phyloP scores from a whole-genome alignment of 306 rosid species.

The Medicago lupulina region DNA sequence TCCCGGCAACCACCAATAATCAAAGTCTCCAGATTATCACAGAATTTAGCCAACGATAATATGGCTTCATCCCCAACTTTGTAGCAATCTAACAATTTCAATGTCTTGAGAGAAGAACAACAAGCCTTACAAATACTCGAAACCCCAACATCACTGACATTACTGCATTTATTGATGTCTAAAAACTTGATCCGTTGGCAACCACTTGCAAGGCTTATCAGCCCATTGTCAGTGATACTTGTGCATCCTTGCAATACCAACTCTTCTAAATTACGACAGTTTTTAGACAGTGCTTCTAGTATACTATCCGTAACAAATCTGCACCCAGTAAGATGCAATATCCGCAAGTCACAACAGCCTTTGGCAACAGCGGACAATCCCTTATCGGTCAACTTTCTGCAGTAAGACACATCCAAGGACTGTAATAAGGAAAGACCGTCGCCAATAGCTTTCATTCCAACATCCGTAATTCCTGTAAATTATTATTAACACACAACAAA shows the following conservation, averaged over 20 bases:
- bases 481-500: constrained; percentile 32
- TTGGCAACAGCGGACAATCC: constrained; percentile 82
- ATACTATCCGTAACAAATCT: constrained; percentile 63
- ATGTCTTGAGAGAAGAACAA: constrained; percentile 69
- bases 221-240: constrained; percentile 72
- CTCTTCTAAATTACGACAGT: constrained; percentile 71
- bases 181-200: constrained; percentile 62
- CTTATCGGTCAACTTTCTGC: constrained; percentile 84
- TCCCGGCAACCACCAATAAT: constrained; percentile 86
- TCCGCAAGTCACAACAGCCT: constrained; percentile 71
- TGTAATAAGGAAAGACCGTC: constrained; percentile 69
- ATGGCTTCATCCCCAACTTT: constrained; percentile 72
- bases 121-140: constrained; percentile 68
- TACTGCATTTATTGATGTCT: constrained; percentile 86
- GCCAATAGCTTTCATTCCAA: constrained; percentile 76
- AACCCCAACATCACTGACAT: constrained; percentile 76
- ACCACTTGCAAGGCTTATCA: constrained; percentile 67
- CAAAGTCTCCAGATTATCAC: constrained; percentile 76
- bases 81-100: constrained; percentile 87
- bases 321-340: constrained; percentile 79
- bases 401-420: constrained; percentile 82
- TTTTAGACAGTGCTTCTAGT: constrained; percentile 65
- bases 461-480: constrained; percentile 78
- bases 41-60: constrained; percentile 65
- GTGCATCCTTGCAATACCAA: constrained; percentile 82